Evolutionary conservation across 73 alveolate genomes (phyloP), one percentile per base, ranked within the genome.

Genomic region (Urostyla sp.): DNA sequence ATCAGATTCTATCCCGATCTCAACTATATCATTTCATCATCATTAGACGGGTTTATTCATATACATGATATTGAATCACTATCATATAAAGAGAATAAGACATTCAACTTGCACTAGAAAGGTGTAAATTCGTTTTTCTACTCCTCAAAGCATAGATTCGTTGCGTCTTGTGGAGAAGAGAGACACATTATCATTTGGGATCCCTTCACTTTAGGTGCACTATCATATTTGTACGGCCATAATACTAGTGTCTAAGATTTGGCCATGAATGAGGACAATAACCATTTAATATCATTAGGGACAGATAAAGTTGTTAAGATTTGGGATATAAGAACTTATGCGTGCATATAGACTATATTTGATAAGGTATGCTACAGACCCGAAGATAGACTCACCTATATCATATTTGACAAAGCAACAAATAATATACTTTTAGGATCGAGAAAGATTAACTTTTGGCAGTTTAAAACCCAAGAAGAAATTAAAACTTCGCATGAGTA

Each of bases 151-250:
- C 81, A 84, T 34, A 85, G 91, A 78, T 76, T 89, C 40, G 91
- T 89, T 15, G 96, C 96, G 31, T 61, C 87, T 31, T 89, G 96
- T 38, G 96, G 96, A 66, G 95, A 87, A 57, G 96, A 89, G 69
- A 52, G 96, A 51, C 88, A 69, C 50, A 85, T 89, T 28, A 63
- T 83, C 11, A 77, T 89, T 88, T 89, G 96, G 91, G 91, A 89
- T 73, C 94, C 93, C 11, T 89, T 84, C 76, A 89, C 91, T 10
- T 52, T 79, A 26, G 84, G 89, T 11, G 91, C 87, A 1, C 80
- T 81, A 34, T 48, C 76, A 28, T 72, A 78, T 52, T 63, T 85
- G 15, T 51, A 84, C 43, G 93, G 93, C 34, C 93, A 89, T 66
- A 89, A 85, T 52, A 84, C 96, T 8, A 54, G 88, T 18, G 88